Conservation (phyloP, 352 stramenopile genomes). For the Phytophthora pistaciae region DNA sequence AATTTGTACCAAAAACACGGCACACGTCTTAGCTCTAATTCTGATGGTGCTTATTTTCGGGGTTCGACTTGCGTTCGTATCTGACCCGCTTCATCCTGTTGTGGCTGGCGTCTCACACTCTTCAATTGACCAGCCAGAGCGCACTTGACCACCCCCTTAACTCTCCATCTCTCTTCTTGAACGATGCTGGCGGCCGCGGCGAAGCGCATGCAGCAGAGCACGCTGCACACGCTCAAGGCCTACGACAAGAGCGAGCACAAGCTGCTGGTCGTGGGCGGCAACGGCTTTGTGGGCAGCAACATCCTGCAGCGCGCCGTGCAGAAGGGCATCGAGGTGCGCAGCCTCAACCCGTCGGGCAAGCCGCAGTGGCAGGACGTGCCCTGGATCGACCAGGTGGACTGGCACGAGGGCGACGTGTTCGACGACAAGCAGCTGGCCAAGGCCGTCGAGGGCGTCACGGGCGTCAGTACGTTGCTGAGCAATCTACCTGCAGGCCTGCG, state of each 20-base stretch:
- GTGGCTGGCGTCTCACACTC: conserved; percentile 21
- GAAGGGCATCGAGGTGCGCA: conserved; percentile 89
- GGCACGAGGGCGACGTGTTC: conserved; percentile 88
- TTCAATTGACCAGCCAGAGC: conserved; percentile 31
- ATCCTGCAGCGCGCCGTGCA: conserved; percentile 88
- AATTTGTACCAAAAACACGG: background rate
- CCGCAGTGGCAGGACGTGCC: conserved; percentile 81
- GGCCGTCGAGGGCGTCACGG: conserved; percentile 78
- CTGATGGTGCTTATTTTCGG: conserved; percentile 11
- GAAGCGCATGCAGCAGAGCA: conserved; percentile 35
- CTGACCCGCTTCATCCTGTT: conserved; percentile 6
- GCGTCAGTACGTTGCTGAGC: conserved; percentile 85
- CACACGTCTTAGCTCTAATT: background rate
- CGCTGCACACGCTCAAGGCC: conserved; percentile 45
- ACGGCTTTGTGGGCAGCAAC: conserved; percentile 93
- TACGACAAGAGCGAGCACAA: conserved; percentile 79
- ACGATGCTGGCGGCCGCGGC: conserved; percentile 24
- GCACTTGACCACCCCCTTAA: background rate
- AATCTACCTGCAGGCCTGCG: background rate
- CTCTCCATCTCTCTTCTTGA: too few species aligned
- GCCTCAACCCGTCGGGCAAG: conserved; percentile 86
- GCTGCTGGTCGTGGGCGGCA: conserved; percentile 90
- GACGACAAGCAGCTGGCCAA: conserved; percentile 66
- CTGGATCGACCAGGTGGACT: conserved; percentile 91
- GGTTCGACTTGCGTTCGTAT: conserved; percentile 10